phyloP scores from a whole-genome alignment of 2,329 filamentous ascomycete genomes.

The Didymella pomorum region DNA sequence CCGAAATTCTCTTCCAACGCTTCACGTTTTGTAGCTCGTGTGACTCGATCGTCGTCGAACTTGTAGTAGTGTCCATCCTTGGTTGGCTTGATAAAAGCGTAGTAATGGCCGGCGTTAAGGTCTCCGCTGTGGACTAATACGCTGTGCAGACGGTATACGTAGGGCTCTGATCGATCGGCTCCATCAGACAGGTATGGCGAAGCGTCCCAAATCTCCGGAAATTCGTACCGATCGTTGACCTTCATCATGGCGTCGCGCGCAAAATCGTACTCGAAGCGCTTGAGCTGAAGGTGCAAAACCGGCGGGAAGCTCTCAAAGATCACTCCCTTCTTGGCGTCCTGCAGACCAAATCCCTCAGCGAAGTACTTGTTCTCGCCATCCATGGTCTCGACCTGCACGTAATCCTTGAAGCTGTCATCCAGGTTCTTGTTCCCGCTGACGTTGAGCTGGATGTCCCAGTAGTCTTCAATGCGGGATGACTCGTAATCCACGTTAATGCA shows the following conservation, averaged over 20 bases:
- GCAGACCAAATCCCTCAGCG: constrained; percentile 87
- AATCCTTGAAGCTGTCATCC: constrained; percentile 94
- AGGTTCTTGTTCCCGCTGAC: constrained; percentile 93
- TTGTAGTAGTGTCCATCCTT: constrained; percentile 96
- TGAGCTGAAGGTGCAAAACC: constrained; percentile 92
- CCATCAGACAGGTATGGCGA: constrained; percentile 85
- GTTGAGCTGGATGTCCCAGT: constrained; percentile 98
- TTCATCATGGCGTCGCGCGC: constrained; percentile 98
- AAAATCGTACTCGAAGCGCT: constrained; percentile 98
- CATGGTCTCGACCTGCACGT: constrained; percentile 94
- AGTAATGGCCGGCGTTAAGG: constrained; percentile 97
- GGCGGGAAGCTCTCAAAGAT: constrained; percentile 96
- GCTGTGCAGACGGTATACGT: constrained; percentile 91
- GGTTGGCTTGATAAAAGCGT: constrained; percentile 89
- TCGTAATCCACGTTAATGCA: constrained; percentile 99
- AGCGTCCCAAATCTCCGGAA: constrained; percentile 83
- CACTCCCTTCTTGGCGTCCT: constrained; percentile 96
- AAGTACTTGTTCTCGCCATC: constrained; percentile 99
- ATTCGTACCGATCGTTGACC: constrained; percentile 92
- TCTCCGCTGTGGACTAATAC: constrained; percentile 97
- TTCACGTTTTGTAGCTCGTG: constrained; percentile 88
- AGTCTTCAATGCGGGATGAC: constrained; percentile 93
- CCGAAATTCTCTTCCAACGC: constrained; percentile 97
- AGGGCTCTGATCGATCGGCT: constrained; percentile 86
- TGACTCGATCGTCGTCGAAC: constrained; percentile 97